Evolutionary conservation across 495 filamentous ascomycete species (phyloP).

Genomic region (Clavariopsis aquatica): DNA sequence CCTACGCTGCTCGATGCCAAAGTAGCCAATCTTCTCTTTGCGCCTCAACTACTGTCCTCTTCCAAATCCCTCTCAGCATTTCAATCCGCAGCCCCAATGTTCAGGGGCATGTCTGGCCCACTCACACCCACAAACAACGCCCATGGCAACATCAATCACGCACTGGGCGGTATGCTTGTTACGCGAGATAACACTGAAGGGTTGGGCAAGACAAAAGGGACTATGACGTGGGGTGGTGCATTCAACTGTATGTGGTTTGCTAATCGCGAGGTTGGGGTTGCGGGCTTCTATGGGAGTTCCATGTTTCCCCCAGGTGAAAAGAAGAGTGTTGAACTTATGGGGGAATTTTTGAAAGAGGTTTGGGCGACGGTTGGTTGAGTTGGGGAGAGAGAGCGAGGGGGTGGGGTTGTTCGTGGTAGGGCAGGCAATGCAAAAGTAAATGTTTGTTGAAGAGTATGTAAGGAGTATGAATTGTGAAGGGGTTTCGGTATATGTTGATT

Average conservation of each 20-base stretch:
- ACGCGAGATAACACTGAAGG: conserved; percentile 1
- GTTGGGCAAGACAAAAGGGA: conserved; percentile 18
- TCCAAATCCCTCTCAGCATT: not conserved
- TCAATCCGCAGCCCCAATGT: not conserved
- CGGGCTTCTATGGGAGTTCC: conserved; percentile 11
- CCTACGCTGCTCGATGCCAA: not conserved
- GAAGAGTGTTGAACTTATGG: conserved; percentile 10
- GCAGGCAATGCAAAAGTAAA: not conserved
- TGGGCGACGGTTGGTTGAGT: not conserved
- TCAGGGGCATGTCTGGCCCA: conserved; percentile 2
- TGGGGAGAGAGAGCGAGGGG: not conserved
- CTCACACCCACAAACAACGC: not conserved
- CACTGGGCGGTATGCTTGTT: conserved; percentile 13
- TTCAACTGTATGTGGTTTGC: conserved; percentile 27
- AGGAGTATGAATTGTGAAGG: no score
- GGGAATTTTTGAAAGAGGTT: conserved; percentile 13
- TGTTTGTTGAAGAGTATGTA: no score
- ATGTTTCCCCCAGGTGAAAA: conserved; percentile 10
- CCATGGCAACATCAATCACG: conserved; percentile 4
- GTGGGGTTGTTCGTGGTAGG: not conserved
- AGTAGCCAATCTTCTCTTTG: not conserved
- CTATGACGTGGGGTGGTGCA: conserved; percentile 21
- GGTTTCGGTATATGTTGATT: no score
- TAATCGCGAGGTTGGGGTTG: conserved; percentile 15
- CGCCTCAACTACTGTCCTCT: conserved; percentile 1